Percentiles rank a stretch among this genome's conserved stretches.
phyloP scores from a whole-genome alignment of 352 stramenopile genomes.

The Chrysophaeum taylorii region DNA sequence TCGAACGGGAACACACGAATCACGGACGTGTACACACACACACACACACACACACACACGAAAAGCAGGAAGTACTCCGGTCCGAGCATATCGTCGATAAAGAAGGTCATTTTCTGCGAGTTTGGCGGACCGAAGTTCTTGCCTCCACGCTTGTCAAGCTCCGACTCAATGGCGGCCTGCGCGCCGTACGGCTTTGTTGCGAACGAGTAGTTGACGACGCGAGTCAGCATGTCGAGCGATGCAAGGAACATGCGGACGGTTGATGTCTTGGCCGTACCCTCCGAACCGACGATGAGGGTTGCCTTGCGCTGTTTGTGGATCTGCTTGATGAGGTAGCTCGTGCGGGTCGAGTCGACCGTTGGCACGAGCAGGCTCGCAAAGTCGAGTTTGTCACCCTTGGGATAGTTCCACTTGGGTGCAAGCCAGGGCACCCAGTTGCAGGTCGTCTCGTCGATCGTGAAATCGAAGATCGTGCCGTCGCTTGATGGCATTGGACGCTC shows the following conservation, averaged over 20 bases:
- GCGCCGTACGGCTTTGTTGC: constrained; percentile 95
- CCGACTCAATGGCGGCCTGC: constrained; percentile 90
- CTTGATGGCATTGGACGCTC: no score
- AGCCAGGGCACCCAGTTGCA: constrained; percentile 89
- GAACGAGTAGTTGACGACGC: constrained; percentile 95
- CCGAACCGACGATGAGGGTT: constrained; percentile 87
- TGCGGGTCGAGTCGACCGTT: constrained; percentile 93
- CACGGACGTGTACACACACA: no score
- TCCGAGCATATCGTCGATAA: constrained; percentile 95
- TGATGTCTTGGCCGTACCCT: constrained; percentile 93
- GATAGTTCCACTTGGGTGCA: constrained; percentile 87
- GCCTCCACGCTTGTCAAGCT: constrained; percentile 92
- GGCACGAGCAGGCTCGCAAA: constrained; percentile 95
- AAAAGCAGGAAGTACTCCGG: no score
- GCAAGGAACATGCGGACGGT: constrained; percentile 95
- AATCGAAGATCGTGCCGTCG: constrained; percentile 73
- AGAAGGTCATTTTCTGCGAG: constrained; percentile 97
- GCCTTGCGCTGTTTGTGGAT: constrained; percentile 78
- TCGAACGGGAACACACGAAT: no score
- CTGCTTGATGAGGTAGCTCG: constrained; percentile 74
- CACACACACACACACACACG: no score
- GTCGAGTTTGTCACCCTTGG: constrained; percentile 81
- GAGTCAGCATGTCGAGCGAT: constrained; percentile 89
- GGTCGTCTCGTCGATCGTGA: constrained; percentile 73
- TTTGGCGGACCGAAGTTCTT: constrained; percentile 94